phyloP scores from a whole-genome alignment of 2,329 filamentous ascomycete species.

The Aplosporella prunicola region DNA sequence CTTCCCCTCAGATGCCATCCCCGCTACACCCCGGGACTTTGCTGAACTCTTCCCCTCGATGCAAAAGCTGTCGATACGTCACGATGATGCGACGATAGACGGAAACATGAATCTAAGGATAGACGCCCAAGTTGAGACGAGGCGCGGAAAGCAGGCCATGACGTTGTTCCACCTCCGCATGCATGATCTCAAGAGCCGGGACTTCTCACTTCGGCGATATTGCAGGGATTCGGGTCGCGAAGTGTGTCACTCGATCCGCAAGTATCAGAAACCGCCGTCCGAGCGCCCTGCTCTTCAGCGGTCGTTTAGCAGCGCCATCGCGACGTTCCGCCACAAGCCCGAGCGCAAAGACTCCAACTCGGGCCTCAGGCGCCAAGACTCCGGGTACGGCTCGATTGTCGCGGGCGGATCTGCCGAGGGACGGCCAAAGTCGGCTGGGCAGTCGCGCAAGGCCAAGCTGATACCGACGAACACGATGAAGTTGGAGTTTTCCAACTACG shows the following conservation, averaged over 20 bases:
- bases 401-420: slow-evolving; percentile 19
- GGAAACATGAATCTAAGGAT: slow-evolving; percentile 95
- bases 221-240: slow-evolving; percentile 88
- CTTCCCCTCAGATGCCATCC: slow-evolving; percentile 56
- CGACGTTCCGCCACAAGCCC: slow-evolving; percentile 46
- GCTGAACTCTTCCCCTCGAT: slow-evolving; percentile 77
- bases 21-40: slow-evolving; percentile 76
- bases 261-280: slow-evolving; percentile 48
- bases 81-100: slow-evolving; percentile 82
- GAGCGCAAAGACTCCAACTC: slow-evolving; percentile 37
- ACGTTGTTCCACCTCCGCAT: slow-evolving; percentile 91
- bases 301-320: slow-evolving; percentile 52
- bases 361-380: slow-evolving; percentile 47
- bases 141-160: slow-evolving; percentile 51
- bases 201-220: slow-evolving; percentile 86
- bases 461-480: slow-evolving; percentile 68
- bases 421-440: slow-evolving; percentile 25
- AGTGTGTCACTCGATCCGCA: slow-evolving; percentile 74
- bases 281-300: slow-evolving; percentile 45
- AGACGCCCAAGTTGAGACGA: slow-evolving; percentile 59
- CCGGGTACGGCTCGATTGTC: slow-evolving; percentile 45
- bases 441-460: slow-evolving; percentile 27
- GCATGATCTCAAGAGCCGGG: slow-evolving; percentile 76
- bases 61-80: slow-evolving; percentile 69
- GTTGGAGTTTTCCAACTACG: slow-evolving; percentile 96